Base-by-base conservation (phyloP, 2,329 filamentous ascomycete genomes). In the Calonectria ilicicola region DNA sequence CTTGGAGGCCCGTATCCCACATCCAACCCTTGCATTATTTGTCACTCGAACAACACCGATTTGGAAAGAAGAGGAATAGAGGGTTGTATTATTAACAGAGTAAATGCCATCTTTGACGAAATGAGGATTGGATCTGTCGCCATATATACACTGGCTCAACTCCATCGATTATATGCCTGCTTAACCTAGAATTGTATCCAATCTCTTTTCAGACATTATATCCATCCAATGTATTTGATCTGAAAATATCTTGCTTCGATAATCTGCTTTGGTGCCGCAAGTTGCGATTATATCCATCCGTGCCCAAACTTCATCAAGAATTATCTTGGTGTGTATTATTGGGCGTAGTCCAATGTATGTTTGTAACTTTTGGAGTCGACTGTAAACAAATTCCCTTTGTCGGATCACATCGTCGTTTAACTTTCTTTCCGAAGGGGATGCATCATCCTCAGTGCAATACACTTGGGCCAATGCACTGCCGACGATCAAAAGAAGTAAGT, bases 151-250 rank as follows among this genome's bases (percentile, higher is more conserved):
- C 29, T 32, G 29, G 29, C 9, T 32, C 9, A 21, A 3, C 9
- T 5, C 19, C 1, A 19, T 19, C 19, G n/a, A 19, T 19, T 7
- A 21, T 7, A 21, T 5, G 2, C 8, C 9, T 46, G 15, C 17
- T 74, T 46, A 76, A 21, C 75, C 75, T 32, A 76, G 29, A 1
- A 74, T 76, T 0, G 74, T 76, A 8, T 76, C 75, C 6, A 75
- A 15, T 2, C 35, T 62, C 23, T 69, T 74, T 4, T 74, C 67
- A 7, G 49, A 64, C 74, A 76, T 76, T 3, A 76, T 14, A 27
- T 76, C 62, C 38, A 76, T 62, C 74, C 74, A 76, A 23, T 76
- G 74, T 10, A 60, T 38, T 17, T 38, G n/a, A 10, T 51, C 10
- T 1, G 17, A 46, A 26, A 38, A 42, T 0, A 46, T 3, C 1